phyloP scores from a whole-genome alignment of 495 filamentous ascomycete genomes.

The Xylaria castorea region DNA sequence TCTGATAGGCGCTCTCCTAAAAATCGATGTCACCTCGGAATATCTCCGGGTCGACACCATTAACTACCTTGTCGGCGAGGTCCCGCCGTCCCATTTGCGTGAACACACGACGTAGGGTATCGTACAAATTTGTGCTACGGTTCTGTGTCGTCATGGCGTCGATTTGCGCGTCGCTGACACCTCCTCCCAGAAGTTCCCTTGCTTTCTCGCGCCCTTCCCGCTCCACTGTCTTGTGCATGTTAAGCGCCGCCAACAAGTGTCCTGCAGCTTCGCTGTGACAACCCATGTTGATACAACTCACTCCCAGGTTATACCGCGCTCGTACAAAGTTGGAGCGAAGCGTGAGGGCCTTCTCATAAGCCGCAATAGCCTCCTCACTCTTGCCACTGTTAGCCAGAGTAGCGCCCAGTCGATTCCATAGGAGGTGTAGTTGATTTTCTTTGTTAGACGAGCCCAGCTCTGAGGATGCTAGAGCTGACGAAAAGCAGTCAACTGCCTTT shows the following conservation, averaged over 20 bases:
- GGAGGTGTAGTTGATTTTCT: slow-evolving; percentile 79
- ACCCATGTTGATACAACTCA: slow-evolving; percentile 96
- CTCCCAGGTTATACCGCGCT: slow-evolving; percentile 94
- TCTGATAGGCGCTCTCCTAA: slow-evolving; percentile 31
- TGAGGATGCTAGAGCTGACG: slow-evolving; percentile 79
- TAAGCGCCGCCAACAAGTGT: slow-evolving; percentile 89
- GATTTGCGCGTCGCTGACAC: slow-evolving; percentile 69
- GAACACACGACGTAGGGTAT: slow-evolving; percentile 91
- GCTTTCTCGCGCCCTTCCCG: slow-evolving; percentile 82
- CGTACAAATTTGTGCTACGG: slow-evolving; percentile 93
- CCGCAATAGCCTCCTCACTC: slow-evolving; percentile 92
- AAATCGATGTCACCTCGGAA: slow-evolving; percentile 74
- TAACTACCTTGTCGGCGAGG: slow-evolving; percentile 82
- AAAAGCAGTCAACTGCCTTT: slow-evolving; percentile 99
- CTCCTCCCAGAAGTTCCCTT: slow-evolving; percentile 75
- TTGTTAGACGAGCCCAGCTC: slow-evolving; percentile 80
- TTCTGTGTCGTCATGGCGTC: slow-evolving; percentile 88
- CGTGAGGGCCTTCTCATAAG: slow-evolving; percentile 89
- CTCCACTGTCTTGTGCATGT: slow-evolving; percentile 97
- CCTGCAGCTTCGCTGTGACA: slow-evolving; percentile 92
- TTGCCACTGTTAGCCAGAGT: slow-evolving; percentile 94
- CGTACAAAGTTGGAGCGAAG: slow-evolving; percentile 95
- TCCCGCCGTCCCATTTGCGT: slow-evolving; percentile 91
- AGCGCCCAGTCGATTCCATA: slow-evolving; percentile 97
- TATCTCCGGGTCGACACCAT: slow-evolving; percentile 87